Base-by-base conservation (phyloP, 1,139 yeast species). In the Candida pseudoviswanathii region DNA sequence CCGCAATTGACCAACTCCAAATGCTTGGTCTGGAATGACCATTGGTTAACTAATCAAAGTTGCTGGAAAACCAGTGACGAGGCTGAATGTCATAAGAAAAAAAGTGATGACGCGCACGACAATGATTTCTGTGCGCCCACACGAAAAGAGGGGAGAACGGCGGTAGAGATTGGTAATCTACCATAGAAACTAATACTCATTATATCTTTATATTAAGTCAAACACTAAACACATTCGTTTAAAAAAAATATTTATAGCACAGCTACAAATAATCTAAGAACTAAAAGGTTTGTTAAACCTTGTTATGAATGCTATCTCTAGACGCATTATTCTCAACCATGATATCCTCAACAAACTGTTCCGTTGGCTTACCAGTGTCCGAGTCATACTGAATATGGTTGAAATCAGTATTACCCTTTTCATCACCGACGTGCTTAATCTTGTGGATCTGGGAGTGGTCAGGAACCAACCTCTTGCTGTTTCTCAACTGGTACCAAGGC, bases 401-500 rank as follows among this genome's bases (percentile, higher is more conserved):
- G 27, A 51, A 58, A 33, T 57, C 61, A 24, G 67, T 61, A 49
- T 64, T 65, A 31, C 68, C 60, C 43, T 55, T 54, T 24, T 49
- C 41, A 26, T 54, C 54, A 7, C 16, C 8, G 10, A 51, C 47
- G 48, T 62, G 57, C 16, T 59, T 58, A 32, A 69, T 64, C 53
- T 62, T 67, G 55, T 61, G 69, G 50, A 74, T 65, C 59, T 77
- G 81, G 26, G 84, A 77, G 62, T 74, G 71, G 61, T 80, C 85
- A 24, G 84, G 84, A 56, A 81, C 75, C 52, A 80, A 69, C 51
- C 68, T 65, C 10, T 77, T 69, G 58, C 84, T 84, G 53, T 67
- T 72, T 68, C 85, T 74, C 59, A 80, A 71, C 47, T 77, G 51
- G 62, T 81, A 80, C 85, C 86, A 82, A 46, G 85, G 85, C 59